Percentiles rank a stretch among this genome's conserved stretches.
Conservation (phyloP, 768 basidiomycete genomes). For the Amanita molliuscula region DNA sequence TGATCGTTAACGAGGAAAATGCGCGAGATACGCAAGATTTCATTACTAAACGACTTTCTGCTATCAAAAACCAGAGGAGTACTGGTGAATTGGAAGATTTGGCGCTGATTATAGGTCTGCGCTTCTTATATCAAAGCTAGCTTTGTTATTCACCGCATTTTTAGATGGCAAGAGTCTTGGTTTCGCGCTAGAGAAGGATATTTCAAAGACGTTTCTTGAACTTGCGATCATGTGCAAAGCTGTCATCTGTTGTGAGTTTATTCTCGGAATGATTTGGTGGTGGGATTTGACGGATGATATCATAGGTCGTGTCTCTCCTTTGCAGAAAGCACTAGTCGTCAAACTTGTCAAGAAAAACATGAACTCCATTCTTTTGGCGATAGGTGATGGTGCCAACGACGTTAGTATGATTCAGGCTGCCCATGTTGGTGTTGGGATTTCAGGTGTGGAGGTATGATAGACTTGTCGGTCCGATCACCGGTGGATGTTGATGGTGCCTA, state of each 20-base stretch:
- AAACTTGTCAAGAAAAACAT: conserved; percentile 98
- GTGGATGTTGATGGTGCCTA: conserved; percentile 17
- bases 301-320: conserved; percentile 88
- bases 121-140: neutral
- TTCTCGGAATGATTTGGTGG: neutral
- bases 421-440: conserved; percentile 95
- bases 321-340: conserved; percentile 96
- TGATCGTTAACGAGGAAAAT: conserved; percentile 89
- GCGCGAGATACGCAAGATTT: conserved; percentile 77
- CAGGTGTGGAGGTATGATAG: conserved; percentile 76
- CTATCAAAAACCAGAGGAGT: conserved; percentile 88
- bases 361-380: conserved; percentile 88
- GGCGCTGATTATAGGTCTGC: conserved; percentile 84
- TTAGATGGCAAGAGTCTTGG: conserved; percentile 91
- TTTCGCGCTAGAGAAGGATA: conserved; percentile 88
- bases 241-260: conserved; percentile 86
- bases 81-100: conserved; percentile 92
- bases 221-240: conserved; percentile 97
- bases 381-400: conserved; percentile 97
- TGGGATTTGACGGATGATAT: conserved; percentile 4
- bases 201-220: conserved; percentile 86
- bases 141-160: conserved; percentile 3
- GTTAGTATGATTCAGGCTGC: conserved; percentile 99
- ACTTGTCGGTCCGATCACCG: neutral
- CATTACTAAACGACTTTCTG: conserved; percentile 76